These are phyloP conservation scores for Chlamydomonas incerta DNA, from an alignment of 139 green algal genomes.

Conservation along the genomic window DNA sequence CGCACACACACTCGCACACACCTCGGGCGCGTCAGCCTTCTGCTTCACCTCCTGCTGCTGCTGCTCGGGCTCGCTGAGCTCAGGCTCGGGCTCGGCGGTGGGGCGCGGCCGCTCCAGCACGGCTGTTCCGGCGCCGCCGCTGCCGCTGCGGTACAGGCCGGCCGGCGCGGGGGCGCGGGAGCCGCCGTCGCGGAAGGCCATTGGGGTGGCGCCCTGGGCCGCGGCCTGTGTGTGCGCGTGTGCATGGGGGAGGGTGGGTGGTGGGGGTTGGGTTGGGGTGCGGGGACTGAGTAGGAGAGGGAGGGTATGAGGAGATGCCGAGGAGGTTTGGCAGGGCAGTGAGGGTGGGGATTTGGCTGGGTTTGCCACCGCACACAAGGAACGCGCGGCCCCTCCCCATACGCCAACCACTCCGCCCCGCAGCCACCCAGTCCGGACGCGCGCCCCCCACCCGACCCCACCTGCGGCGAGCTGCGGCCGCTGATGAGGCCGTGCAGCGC, in stretches of 20 bases:
- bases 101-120: background rate
- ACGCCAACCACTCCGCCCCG: no score
- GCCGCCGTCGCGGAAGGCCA: conserved; percentile 16
- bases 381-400: no score
- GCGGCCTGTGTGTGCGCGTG: background rate
- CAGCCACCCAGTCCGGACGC: background rate
- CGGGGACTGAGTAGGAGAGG: background rate
- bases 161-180: background rate
- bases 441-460: background rate
- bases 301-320: background rate
- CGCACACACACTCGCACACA: background rate
- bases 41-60: background rate
- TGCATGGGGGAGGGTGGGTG: background rate
- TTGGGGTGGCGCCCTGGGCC: background rate
- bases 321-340: no score
- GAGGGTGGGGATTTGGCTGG: no score
- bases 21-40: no score
- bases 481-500: conserved; percentile 31
- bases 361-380: no score
- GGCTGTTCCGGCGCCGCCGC: background rate
- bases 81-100: background rate
- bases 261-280: background rate
- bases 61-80: background rate
- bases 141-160: background rate
- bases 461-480: background rate